Evolutionary conservation across 192 early-diverging fungal genomes (phyloP).

Genomic region (Entomortierella beljakovae): DNA sequence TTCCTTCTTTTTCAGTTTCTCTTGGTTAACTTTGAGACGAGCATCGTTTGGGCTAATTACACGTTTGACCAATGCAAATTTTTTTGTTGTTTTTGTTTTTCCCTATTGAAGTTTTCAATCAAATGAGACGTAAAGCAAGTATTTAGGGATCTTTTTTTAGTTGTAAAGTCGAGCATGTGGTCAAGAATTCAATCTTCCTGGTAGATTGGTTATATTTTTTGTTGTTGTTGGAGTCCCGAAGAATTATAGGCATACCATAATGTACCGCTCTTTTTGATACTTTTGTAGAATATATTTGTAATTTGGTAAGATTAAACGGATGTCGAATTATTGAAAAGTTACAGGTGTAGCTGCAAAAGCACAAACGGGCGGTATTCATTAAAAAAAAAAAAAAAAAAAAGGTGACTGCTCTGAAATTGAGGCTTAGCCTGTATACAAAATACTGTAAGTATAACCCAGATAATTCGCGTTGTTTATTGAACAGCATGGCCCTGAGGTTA

Average conservation of each 20-base stretch:
- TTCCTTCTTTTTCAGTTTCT: conserved; percentile 76
- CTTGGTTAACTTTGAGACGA: conserved; percentile 81
- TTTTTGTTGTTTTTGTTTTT: conserved; percentile 92
- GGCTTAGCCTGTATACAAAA: too few relatives aligned
- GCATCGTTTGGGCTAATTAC: conserved; percentile 92
- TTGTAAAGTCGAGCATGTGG: too few relatives aligned
- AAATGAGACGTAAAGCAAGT: background rate
- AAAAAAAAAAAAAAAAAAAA: conserved; percentile 25
- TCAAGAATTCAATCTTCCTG: too few relatives aligned
- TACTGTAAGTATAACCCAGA: too few relatives aligned
- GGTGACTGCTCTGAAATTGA: background rate
- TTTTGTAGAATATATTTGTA: background rate
- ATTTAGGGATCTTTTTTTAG: background rate
- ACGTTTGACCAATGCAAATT: conserved; percentile 95
- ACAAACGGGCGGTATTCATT: background rate
- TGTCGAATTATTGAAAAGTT: background rate
- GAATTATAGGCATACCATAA: too few relatives aligned
- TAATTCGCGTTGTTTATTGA: too few relatives aligned
- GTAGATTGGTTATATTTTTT: too few relatives aligned
- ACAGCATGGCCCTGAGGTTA: too few relatives aligned
- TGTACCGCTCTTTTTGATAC: too few relatives aligned
- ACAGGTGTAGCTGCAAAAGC: background rate
- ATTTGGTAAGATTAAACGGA: background rate
- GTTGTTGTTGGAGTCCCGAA: too few relatives aligned
- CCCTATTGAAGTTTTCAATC: too few relatives aligned